A percentile compares a stretch with the other conserved stretches of the same genome.
These are phyloP conservation scores for Cladosporium sphaerospermum DNA, from an alignment of 2,329 filamentous ascomycete genomes.

Conservation along the genomic window DNA sequence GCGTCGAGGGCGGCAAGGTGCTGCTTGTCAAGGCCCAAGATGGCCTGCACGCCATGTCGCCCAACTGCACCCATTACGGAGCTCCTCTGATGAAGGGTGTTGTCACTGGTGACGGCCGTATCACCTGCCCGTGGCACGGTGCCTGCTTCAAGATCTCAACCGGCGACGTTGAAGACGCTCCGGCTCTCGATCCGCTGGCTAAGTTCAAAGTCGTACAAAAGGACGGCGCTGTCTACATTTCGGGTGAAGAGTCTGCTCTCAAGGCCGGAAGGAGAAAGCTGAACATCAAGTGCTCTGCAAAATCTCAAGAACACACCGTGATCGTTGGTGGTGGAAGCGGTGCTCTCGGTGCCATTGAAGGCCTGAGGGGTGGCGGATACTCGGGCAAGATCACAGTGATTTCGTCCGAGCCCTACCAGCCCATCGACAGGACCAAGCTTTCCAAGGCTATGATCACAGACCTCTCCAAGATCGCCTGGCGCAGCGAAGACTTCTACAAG, in stretches of 20 bases:
- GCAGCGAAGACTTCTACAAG: slow-evolving; percentile 71
- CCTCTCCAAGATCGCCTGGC: slow-evolving; percentile 67
- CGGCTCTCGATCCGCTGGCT: slow-evolving; percentile 77
- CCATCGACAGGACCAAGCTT: slow-evolving; percentile 90
- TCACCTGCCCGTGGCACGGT: slow-evolving; percentile 96
- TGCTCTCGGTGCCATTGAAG: slow-evolving; percentile 73
- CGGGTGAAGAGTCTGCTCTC: slow-evolving; percentile 70
- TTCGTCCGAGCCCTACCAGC: slow-evolving; percentile 70
- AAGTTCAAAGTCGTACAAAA: slow-evolving; percentile 76
- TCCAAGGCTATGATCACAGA: slow-evolving; percentile 90
- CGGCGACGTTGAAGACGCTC: slow-evolving; percentile 92
- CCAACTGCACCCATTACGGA: slow-evolving; percentile 87
- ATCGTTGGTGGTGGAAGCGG: slow-evolving; percentile 83
- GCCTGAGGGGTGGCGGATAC: slow-evolving; percentile 75
- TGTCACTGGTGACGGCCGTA: slow-evolving; percentile 68
- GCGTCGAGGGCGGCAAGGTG: slow-evolving; percentile 78
- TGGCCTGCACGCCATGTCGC: slow-evolving; percentile 69
- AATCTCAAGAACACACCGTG: slow-evolving; percentile 57
- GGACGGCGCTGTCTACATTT: slow-evolving; percentile 77
- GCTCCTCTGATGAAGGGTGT: slow-evolving; percentile 84
- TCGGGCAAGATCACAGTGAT: slow-evolving; percentile 75
- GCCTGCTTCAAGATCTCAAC: slow-evolving; percentile 88
- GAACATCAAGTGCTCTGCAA: slow-evolving; percentile 62
- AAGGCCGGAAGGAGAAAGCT: slow-evolving; percentile 69
- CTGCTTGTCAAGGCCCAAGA: slow-evolving; percentile 74